Base-by-base conservation (phyloP, 306 rosid species). In the Sophora flavescens region DNA sequence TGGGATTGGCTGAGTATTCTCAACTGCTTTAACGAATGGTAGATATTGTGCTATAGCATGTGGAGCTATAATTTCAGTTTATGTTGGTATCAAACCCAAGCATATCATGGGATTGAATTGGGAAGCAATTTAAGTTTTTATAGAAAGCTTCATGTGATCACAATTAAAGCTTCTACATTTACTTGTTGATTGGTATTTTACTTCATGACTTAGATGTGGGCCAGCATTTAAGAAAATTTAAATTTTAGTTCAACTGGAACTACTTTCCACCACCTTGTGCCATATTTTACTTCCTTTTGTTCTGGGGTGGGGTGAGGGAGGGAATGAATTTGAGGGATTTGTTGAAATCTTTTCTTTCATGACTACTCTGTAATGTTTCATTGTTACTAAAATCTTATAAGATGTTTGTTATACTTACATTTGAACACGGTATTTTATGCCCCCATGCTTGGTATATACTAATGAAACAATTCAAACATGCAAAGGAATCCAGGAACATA, bases 1-100 rank as follows among this genome's bases (percentile, higher is more conserved):
- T 75, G 65, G 30, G 30, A 47, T 75, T 82, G 47, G 33, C 60
- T 51, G 26, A 13, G 63, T 64, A n/a, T 78, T 64, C 60, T 41
- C 51, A 38, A 33, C 52, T 68, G 32, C 77, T 72, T 35, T 28
- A 28, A 39, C 17, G 30, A 26, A 30, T 32, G 22, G 18, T 63
- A 45, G 74, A 77, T 59, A 39, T 59, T 80, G 68, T 72, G 70
- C 57, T 84, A 63, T 73, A 57, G 35, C 59, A n/a, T 36, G 62
- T 38, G 62, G 9, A 54, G 42, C 77, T 74, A 42, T 65, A 61
- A 59, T 60, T 77, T 76, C 16, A 16, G 58, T 83, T 57, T 36
- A 41, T 35, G 56, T 41, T 45, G 28, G 32, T 69, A 15, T 63
- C 60, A 4, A 36, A 63, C 65, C 39, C 26, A 18, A 51, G 52